Evolutionary conservation across 2,329 filamentous ascomycete species (phyloP), one percentile per base, ranked within the genome.

Genomic region (Paecilomyces formosus): DNA sequence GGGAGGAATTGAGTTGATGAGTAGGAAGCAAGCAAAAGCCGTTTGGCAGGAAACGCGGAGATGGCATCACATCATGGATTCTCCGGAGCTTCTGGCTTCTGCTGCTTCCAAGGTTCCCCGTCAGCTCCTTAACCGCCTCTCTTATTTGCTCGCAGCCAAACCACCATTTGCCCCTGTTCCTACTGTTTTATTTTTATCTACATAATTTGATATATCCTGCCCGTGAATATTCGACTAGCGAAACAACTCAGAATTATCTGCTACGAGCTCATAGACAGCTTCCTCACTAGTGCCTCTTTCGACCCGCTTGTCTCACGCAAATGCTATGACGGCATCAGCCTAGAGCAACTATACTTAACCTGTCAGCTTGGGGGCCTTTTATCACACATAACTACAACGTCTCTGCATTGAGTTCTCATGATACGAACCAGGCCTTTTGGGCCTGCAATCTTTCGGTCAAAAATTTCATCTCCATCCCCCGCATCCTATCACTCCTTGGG

Each of bases 21-120:
- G 15, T 15, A n/a, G 6, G 6, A 11, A 52, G 28, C 67, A 83
- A 6, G 82, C 82, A n/a, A 61, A 84, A 21, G 12, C 12, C 24
- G 53, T 21, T 21, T 54, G 53, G 21, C n/a, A 45, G 39, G 39
- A 33, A 54, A 54, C 22, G 22, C 33, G 26, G 53, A 31, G 26
- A 31, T 54, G 53, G 26, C 28, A 54, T 45, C 39, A 45, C 39
- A 31, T 53, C 28, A 53, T 53, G 51, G 51, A 53, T 26, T 28
- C 28, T 28, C 28, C 51, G 51, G 28, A 53, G 51, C 24, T 50
- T 61, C 28, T 61, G 57, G 51, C 24, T 50, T 61, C 28, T 61
- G 57, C 33, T 57, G n/a, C 5, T 53, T 18, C 57, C 60, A 61
- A 24, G 35, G 39, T 45, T 21, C 39, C n/a, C 18, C 39, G 13